Percentiles rank a stretch among this genome's conserved stretches.
Conservation (phyloP, 441 rosid species). For the Erysimum cheiri region DNA sequence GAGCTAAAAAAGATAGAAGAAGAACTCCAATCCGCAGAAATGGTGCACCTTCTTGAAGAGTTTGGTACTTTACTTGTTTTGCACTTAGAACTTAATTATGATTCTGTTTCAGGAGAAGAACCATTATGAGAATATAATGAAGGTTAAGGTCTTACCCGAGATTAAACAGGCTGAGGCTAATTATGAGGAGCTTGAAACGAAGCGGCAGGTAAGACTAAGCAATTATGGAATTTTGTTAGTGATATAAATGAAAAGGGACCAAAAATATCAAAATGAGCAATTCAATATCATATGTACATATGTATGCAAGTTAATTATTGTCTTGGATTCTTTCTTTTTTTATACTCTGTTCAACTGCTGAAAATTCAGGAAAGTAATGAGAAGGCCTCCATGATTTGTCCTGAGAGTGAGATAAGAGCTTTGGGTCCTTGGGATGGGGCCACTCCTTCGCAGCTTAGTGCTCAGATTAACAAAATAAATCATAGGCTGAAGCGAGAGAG, state of each 20-base stretch:
- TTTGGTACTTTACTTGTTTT: conserved; percentile 27
- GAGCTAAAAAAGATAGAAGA: conserved; percentile 76
- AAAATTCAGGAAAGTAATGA: conserved; percentile 62
- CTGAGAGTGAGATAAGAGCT: conserved; percentile 80
- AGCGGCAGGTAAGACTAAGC: conserved; percentile 56
- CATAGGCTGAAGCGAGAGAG: conserved; percentile 79
- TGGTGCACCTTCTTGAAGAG: conserved; percentile 49
- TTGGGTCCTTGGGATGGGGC: conserved; percentile 77
- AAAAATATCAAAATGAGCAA: background rate
- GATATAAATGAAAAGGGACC: background rate
- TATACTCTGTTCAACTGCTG: conserved; percentile 4
- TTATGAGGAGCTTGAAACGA: conserved; percentile 58
- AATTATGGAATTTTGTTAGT: background rate
- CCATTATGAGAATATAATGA: conserved; percentile 82
- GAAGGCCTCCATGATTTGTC: conserved; percentile 95
- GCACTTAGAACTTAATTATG: conserved; percentile 34
- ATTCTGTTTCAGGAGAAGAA: conserved; percentile 64
- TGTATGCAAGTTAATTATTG: conserved; percentile 1
- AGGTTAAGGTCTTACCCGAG: conserved; percentile 68
- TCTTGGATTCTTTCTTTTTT: background rate
- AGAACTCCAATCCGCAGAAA: conserved; percentile 60
- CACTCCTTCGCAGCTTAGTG: conserved; percentile 82
- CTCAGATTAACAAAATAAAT: conserved; percentile 64
- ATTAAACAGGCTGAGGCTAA: conserved; percentile 70
- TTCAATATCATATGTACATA: background rate